These are phyloP conservation scores for Patellaria atrata DNA, from an alignment of 495 filamentous ascomycete genomes.

Conservation along the genomic window DNA sequence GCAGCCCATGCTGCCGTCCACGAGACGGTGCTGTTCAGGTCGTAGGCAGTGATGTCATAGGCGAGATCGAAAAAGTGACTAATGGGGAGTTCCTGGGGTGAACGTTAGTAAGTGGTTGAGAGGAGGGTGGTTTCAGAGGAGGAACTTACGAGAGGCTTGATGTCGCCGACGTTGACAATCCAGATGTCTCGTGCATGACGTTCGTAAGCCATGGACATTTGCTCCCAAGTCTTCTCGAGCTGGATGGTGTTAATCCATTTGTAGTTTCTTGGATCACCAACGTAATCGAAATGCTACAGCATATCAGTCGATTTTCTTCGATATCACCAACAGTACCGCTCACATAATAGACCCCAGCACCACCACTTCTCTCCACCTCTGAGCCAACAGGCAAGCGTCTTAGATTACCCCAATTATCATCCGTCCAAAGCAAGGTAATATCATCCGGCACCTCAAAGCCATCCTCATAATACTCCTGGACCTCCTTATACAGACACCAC, in stretches of 20 bases:
- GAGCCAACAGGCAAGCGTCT: constrained; percentile 46
- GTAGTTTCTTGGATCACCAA: constrained; percentile 47
- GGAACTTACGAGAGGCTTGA: constrained; percentile 54
- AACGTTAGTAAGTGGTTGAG: too few species aligned
- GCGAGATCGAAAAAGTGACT: constrained; percentile 52
- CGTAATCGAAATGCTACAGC: constrained; percentile 50
- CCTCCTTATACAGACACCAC: constrained; percentile 39
- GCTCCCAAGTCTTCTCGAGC: constrained; percentile 48
- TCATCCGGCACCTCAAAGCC: constrained; percentile 57
- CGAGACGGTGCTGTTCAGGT: constrained; percentile 35
- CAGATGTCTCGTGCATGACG: constrained; percentile 53
- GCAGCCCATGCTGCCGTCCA: constrained; percentile 45
- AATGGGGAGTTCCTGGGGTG: constrained; percentile 59
- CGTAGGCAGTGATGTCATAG: constrained; percentile 44
- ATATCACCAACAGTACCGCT: constrained; percentile 2
- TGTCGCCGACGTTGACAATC: constrained; percentile 65
- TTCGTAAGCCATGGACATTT: constrained; percentile 48
- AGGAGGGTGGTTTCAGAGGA: too few species aligned
- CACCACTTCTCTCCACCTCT: constrained; percentile 45
- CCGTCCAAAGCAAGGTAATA: constrained; percentile 58
- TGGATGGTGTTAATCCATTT: constrained; percentile 64
- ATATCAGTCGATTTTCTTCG: constrained; percentile 1
- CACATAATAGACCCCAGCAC: constrained; percentile 59
- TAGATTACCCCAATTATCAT: constrained; percentile 64
- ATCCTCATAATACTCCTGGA: constrained; percentile 47